These are phyloP conservation scores for Jimgerdemannia lactiflua DNA, from an alignment of 192 early-diverging fungal species.

Conservation along the genomic window DNA sequence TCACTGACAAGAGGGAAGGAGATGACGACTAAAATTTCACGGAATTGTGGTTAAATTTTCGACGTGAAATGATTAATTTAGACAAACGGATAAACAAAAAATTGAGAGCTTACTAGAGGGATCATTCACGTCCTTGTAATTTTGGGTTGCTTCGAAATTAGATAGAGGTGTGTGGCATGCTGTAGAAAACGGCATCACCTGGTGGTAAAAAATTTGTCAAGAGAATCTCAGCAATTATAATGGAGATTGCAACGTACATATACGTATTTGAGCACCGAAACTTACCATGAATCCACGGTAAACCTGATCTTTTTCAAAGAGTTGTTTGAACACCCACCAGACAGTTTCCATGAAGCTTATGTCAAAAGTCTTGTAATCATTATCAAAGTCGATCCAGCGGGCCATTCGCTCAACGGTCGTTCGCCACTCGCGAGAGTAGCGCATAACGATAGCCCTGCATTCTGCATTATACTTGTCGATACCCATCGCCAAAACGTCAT, in stretches of 20 bases:
- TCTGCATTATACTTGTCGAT: constrained; percentile 97
- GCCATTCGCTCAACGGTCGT: constrained; percentile 92
- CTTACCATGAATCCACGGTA: constrained; percentile 80
- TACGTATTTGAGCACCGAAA: not conserved
- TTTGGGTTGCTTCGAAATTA: constrained; percentile 96
- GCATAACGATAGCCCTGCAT: constrained; percentile 97
- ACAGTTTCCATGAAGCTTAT: constrained; percentile 97
- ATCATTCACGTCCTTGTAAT: constrained; percentile 98
- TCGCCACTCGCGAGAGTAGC: constrained; percentile 91
- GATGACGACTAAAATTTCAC: constrained; percentile 62
- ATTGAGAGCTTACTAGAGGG: constrained; percentile 59
- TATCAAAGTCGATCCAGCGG: constrained; percentile 99
- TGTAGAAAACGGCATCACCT: constrained; percentile 97
- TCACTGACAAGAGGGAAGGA: constrained; percentile 90
- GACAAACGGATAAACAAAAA: not conserved
- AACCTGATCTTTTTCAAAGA: constrained; percentile 92
- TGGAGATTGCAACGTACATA: not conserved
- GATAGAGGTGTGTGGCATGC: constrained; percentile 89
- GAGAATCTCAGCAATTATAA: too few species aligned
- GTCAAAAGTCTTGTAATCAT: constrained; percentile 99
- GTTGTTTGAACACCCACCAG: constrained; percentile 99
- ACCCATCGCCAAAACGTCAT: constrained; percentile 90
- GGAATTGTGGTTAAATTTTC: not conserved
- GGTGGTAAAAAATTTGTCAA: not conserved
- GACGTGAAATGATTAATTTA: not conserved